Evolutionary conservation across 305 asterid genomes (phyloP).

Genomic region (Rubia peregrina): DNA sequence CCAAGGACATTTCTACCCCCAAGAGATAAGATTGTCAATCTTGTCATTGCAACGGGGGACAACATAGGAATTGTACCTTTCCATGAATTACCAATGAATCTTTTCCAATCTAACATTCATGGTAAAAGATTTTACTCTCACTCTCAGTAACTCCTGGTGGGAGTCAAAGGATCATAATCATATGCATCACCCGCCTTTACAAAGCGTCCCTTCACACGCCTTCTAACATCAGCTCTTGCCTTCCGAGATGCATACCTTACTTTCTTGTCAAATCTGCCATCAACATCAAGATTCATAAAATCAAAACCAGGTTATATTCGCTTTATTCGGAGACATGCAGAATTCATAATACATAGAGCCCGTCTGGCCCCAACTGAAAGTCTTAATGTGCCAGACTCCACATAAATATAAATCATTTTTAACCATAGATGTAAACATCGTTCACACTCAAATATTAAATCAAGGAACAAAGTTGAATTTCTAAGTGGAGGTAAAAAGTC

Average conservation of each 20-base stretch:
- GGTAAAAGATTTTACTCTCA: conserved; percentile 19
- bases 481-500: conserved; percentile 17
- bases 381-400: not conserved
- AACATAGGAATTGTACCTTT: conserved; percentile 2
- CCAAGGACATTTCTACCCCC: conserved; percentile 12
- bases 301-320: not conserved
- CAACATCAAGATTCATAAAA: conserved; percentile 5
- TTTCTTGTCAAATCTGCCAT: conserved; percentile 71
- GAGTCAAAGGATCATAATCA: conserved; percentile 74
- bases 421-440: not conserved
- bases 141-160: conserved; percentile 58
- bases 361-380: not conserved
- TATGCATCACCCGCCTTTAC: conserved; percentile 94
- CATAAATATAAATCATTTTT: not conserved
- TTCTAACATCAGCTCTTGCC: conserved; percentile 87
- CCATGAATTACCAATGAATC: conserved; percentile 9
- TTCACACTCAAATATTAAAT: not conserved
- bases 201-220: conserved; percentile 90
- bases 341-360: not conserved
- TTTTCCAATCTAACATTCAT: conserved; percentile 14
- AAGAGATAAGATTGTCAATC: conserved; percentile 18
- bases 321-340: not conserved
- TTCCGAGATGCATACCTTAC: conserved; percentile 87
- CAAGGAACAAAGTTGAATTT: not conserved
- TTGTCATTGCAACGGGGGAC: conserved; percentile 14